Conservation (phyloP, 352 stramenopile species). For the Halophytophthora batemanensis region DNA sequence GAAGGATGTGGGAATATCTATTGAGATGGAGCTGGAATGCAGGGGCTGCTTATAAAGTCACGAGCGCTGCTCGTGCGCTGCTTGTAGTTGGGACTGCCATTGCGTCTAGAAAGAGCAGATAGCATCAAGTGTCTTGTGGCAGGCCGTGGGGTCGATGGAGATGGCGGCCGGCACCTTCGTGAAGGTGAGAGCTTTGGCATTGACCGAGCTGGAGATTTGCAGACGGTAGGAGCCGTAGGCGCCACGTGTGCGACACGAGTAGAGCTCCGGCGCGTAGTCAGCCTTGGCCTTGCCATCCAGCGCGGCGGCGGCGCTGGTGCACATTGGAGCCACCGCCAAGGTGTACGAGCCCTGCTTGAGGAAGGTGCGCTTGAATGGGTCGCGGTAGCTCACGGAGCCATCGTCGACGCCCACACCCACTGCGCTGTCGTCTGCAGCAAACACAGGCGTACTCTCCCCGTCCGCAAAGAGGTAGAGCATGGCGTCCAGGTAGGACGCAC, state of each 20-base stretch:
- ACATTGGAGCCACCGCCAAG: constrained; percentile 34
- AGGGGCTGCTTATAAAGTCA: not conserved
- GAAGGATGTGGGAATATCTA: constrained; percentile 20
- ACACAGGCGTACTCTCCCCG: constrained; percentile 16
- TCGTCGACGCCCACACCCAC: constrained; percentile 23
- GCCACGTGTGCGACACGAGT: constrained; percentile 20
- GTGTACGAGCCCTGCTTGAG: constrained; percentile 52
- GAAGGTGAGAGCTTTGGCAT: constrained; percentile 18
- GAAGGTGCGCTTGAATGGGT: constrained; percentile 47
- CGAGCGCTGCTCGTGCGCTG: not conserved
- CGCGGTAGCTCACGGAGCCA: constrained; percentile 47
- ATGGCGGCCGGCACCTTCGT: constrained; percentile 15
- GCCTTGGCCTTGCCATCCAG: constrained; percentile 23
- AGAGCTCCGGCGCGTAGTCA: constrained; percentile 30
- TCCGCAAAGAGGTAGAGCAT: constrained; percentile 57
- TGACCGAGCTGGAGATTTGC: constrained; percentile 30
- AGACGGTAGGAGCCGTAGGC: constrained; percentile 36
- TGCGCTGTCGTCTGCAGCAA: constrained; percentile 42
- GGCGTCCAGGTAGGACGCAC: constrained; percentile 51
- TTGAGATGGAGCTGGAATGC: constrained; percentile 6
- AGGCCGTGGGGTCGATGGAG: constrained; percentile 16
- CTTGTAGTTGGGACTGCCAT: not conserved
- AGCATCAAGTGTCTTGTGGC: constrained; percentile 12
- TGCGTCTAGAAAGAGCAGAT: constrained; percentile 16
- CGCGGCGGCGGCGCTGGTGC: constrained; percentile 15